Conservation (phyloP, 2,329 filamentous ascomycete species). For the Xylaria multiplex region DNA sequence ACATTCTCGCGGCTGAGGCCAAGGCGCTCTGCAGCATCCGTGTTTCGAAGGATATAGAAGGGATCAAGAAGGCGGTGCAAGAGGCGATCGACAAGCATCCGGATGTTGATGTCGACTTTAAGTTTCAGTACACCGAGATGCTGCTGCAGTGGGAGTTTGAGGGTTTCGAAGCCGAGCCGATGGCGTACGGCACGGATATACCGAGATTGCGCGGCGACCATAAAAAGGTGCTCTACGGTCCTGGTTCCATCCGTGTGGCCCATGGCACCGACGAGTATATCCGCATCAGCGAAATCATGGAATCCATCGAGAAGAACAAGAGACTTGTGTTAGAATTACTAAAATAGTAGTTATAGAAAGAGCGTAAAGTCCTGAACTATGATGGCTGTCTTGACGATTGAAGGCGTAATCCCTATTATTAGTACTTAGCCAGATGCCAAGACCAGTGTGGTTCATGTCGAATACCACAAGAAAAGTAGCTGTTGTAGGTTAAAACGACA, state of each 20-base stretch:
- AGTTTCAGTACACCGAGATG: constrained; percentile 53
- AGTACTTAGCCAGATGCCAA: too few species aligned
- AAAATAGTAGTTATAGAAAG: constrained; percentile 22
- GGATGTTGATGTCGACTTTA: constrained; percentile 50
- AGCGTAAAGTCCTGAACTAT: too few species aligned
- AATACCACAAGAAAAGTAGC: too few species aligned
- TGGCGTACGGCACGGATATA: constrained; percentile 54
- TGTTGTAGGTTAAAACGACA: too few species aligned
- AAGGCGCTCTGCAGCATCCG: constrained; percentile 54
- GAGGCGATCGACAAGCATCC: constrained; percentile 49
- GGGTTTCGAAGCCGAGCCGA: constrained; percentile 51
- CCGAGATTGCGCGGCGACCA: constrained; percentile 50
- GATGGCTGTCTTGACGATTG: too few species aligned
- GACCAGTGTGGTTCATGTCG: too few species aligned
- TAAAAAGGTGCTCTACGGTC: constrained; percentile 53
- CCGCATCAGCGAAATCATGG: constrained; percentile 49
- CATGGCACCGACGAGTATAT: constrained; percentile 54
- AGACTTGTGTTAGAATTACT: constrained; percentile 41
- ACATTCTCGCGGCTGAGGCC: constrained; percentile 53
- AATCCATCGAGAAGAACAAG: constrained; percentile 53
- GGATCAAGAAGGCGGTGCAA: constrained; percentile 49
- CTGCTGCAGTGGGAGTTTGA: constrained; percentile 53
- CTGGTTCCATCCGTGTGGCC: constrained; percentile 53
- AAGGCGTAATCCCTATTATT: too few species aligned
- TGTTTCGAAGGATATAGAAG: constrained; percentile 50